Base-by-base conservation (phyloP, 495 filamentous ascomycete species). In the Tuber magnatum region DNA sequence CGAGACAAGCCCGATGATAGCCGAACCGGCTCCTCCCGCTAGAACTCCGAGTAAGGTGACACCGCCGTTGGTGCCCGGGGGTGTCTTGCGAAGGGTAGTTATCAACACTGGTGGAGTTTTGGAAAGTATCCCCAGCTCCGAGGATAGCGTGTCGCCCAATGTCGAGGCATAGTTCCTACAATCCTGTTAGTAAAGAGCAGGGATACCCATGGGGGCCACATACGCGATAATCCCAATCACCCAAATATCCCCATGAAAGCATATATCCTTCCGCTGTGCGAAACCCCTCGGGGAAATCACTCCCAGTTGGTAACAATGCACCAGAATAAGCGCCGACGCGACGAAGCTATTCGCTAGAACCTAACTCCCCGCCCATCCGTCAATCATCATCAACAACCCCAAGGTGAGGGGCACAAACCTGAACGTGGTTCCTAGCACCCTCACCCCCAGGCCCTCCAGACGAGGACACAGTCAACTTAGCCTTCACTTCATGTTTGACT, bases 71-170 rank as follows among this genome's bases (percentile, higher is more conserved):
- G 96, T 98, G 16, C 95, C 95, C 3, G 88, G 89, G 0, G 94
- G 94, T 0, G 97, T 96, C 77, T 89, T 86, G 22, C 89, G 88
- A 20, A 94, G 84, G 35, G 86, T 92, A 40, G 93, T 93, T 73
- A 99, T 93, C n/a, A 99, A 88, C 28, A 93, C 88, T 0, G 95
- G 95, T 51, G 87, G 84, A 38, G 86, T 87, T 75, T 87, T 90
- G 28, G 94, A 91, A 28, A 98, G 87, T 70, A 99, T 99, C 10
- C 95, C 95, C 22, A 98, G 89, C 84, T 99, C 95, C 20, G 94
- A 97, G 73, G 92, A 93, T 84, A 97, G 96, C 8, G 95, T 99
- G 82, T 99, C 95, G 42, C 95, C 92, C 20, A 93, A 90, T 35
- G 94, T 92, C 39, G 93, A 92, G 44, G 93, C 95, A 77, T 99